phyloP scores from a whole-genome alignment of 2,329 filamentous ascomycete species.

The Chaetomiaceae sp. region DNA sequence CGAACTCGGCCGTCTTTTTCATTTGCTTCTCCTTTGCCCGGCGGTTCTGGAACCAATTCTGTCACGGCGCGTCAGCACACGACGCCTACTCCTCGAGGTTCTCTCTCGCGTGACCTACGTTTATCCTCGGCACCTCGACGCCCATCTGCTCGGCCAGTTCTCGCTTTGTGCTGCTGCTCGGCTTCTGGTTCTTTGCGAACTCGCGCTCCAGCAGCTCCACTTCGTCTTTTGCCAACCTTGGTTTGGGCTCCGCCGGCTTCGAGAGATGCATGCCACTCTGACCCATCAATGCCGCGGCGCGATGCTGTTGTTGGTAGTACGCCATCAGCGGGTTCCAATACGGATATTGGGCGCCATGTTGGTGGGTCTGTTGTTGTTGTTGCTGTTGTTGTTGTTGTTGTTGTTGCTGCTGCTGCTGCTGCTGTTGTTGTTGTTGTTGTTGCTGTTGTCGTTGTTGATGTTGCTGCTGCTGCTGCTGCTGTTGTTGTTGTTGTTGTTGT shows the following conservation, averaged over 20 bases:
- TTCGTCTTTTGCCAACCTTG: constrained; percentile 54
- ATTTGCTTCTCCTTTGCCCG: constrained; percentile 63
- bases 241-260: constrained; percentile 43
- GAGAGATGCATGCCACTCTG: constrained; percentile 24
- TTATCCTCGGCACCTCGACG: constrained; percentile 61
- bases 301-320: constrained; percentile 28
- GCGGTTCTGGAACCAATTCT: constrained; percentile 69
- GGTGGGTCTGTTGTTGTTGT: constrained; percentile 17
- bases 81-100: not conserved
- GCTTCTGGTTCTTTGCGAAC: constrained; percentile 62
- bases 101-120: constrained; percentile 41
- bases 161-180: constrained; percentile 58
- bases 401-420: too few relatives aligned
- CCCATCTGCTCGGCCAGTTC: constrained; percentile 57
- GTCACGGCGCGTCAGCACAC: constrained; percentile 17
- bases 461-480: too few relatives aligned
- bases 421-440: too few relatives aligned
- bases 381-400: too few relatives aligned
- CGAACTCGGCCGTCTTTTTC: constrained; percentile 50
- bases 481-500: constrained; percentile 18
- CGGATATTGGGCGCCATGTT: constrained; percentile 17
- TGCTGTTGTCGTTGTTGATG: too few relatives aligned
- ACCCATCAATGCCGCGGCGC: constrained; percentile 23
- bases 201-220: constrained; percentile 57
- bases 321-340: constrained; percentile 27